These are phyloP conservation scores for Gracilaria domingensis DNA, from an alignment of 23 red algal genomes.

Conservation along the genomic window DNA sequence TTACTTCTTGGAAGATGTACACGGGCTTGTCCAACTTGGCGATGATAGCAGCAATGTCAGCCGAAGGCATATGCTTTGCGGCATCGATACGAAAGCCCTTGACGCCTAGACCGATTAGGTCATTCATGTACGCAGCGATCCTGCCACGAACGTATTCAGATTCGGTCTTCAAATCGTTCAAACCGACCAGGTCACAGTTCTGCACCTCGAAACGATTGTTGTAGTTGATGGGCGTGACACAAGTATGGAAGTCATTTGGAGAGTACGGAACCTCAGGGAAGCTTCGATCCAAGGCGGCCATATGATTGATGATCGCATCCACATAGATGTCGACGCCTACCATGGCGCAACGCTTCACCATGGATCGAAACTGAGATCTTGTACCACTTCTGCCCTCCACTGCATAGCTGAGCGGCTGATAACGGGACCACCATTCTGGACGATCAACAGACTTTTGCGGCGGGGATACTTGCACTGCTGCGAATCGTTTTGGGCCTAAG, in stretches of 20 bases:
- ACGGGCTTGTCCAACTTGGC: conserved; percentile 9
- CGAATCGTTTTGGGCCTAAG: conserved; percentile 16
- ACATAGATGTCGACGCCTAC: conserved; percentile 40
- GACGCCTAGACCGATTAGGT: conserved; percentile 15
- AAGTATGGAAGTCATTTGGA: conserved; percentile 15
- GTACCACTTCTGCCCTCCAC: conserved; percentile 30
- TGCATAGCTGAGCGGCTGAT: conserved; percentile 21
- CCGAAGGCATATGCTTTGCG: conserved; percentile 32
- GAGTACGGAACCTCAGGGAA: conserved; percentile 16
- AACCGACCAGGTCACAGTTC: conserved; percentile 35
- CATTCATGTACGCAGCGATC: conserved; percentile 26
- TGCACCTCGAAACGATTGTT: conserved; percentile 17
- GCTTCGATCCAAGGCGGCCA: neutral
- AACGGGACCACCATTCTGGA: conserved; percentile 34
- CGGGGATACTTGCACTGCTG: conserved; percentile 23
- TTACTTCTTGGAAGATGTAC: conserved; percentile 34
- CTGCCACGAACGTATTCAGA: conserved; percentile 16
- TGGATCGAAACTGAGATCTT: neutral
- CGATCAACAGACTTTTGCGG: conserved; percentile 14
- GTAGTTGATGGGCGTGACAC: conserved; percentile 28
- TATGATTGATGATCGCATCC: conserved; percentile 41
- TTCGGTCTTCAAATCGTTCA: conserved; percentile 30
- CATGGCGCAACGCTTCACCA: conserved; percentile 28
- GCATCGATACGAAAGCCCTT: conserved; percentile 33
- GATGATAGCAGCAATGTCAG: conserved; percentile 23